Evolutionary conservation across 805 yeast genomes (phyloP).

Genomic region (Grigorovia yakushimaensis): DNA sequence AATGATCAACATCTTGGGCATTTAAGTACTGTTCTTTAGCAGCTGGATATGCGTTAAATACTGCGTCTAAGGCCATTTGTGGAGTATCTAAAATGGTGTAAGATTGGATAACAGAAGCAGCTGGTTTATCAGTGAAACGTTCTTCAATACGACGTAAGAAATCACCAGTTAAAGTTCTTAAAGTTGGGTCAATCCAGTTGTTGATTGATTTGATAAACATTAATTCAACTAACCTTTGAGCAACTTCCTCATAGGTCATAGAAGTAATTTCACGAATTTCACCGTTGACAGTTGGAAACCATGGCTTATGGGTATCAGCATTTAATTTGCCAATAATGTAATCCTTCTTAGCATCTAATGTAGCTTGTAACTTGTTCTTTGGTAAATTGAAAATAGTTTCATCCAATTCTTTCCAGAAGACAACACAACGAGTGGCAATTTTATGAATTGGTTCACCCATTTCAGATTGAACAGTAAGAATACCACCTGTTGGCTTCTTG

Average conservation of each 20-base stretch:
- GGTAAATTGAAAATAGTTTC: slow-evolving; percentile 87
- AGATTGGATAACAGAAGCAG: slow-evolving; percentile 65
- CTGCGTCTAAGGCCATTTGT: slow-evolving; percentile 42
- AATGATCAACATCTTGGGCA: slow-evolving; percentile 92
- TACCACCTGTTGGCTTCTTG: slow-evolving; percentile 94
- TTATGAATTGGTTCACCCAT: slow-evolving; percentile 99
- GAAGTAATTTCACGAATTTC: slow-evolving; percentile 87
- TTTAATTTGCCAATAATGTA: slow-evolving; percentile 78
- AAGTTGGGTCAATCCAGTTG: slow-evolving; percentile 81
- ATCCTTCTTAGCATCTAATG: slow-evolving; percentile 72
- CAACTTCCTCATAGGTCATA: slow-evolving; percentile 91
- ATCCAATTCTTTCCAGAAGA: slow-evolving; percentile 96
- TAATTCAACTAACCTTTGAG: slow-evolving; percentile 77
- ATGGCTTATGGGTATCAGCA: slow-evolving; percentile 94
- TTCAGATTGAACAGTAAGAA: slow-evolving; percentile 91
- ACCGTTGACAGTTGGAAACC: slow-evolving; percentile 72
- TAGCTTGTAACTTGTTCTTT: slow-evolving; percentile 74
- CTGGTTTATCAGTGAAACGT: slow-evolving; percentile 60
- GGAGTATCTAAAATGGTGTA: slow-evolving; percentile 64
- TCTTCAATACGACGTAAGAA: slow-evolving; percentile 93
- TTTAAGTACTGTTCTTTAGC: slow-evolving; percentile 77
- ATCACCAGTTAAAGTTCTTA: slow-evolving; percentile 79
- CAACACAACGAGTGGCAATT: slow-evolving; percentile 94
- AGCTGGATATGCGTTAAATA: slow-evolving; percentile 61
- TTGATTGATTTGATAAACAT: slow-evolving; percentile 68